Percentiles rank a stretch among this genome's conserved stretches.
Evolutionary conservation across 2,329 filamentous ascomycete genomes (phyloP).

Genomic region (Phoma sp.): DNA sequence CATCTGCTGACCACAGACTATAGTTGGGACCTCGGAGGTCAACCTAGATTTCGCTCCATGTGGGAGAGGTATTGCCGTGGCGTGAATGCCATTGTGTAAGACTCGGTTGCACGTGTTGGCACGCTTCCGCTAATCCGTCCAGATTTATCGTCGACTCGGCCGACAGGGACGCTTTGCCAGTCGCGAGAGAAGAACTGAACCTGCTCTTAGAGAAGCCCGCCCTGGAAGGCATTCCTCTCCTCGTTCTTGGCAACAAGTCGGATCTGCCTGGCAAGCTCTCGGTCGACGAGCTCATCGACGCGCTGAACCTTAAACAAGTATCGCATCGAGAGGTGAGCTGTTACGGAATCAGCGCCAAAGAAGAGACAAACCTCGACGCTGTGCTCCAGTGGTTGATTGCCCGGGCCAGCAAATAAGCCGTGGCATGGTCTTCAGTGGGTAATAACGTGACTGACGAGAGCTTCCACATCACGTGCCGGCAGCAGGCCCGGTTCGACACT

Average conservation of each 20-base stretch:
- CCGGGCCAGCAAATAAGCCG: conserved; percentile 64
- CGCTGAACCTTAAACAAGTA: conserved; percentile 86
- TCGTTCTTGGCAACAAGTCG: conserved; percentile 97
- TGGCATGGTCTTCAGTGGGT: conserved; percentile 15
- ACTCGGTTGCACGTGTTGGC: conserved; percentile 18
- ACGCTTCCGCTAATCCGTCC: conserved; percentile 35
- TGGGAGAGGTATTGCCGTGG: conserved; percentile 99
- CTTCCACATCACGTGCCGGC: conserved; percentile 30
- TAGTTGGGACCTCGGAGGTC: conserved; percentile 95
- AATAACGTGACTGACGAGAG: conserved; percentile 34
- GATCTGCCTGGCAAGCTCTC: conserved; percentile 89
- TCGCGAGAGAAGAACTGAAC: conserved; percentile 92
- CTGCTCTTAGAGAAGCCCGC: conserved; percentile 83
- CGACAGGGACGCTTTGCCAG: conserved; percentile 78
- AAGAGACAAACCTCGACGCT: conserved; percentile 97
- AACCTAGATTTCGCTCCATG: conserved; percentile 97
- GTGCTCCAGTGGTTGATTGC: conserved; percentile 97
- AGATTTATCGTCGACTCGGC: conserved; percentile 97
- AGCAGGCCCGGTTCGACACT: conserved; percentile 27
- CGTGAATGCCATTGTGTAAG: conserved; percentile 92
- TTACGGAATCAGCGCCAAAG: conserved; percentile 98
- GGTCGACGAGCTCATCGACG: conserved; percentile 94
- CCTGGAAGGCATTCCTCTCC: conserved; percentile 85
- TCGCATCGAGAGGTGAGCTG: conserved; percentile 94
- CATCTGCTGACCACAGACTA: conserved; percentile 47